These are phyloP conservation scores for Macrocystidia cucumis DNA, from an alignment of 1,284 basidiomycete genomes.

Conservation along the genomic window DNA sequence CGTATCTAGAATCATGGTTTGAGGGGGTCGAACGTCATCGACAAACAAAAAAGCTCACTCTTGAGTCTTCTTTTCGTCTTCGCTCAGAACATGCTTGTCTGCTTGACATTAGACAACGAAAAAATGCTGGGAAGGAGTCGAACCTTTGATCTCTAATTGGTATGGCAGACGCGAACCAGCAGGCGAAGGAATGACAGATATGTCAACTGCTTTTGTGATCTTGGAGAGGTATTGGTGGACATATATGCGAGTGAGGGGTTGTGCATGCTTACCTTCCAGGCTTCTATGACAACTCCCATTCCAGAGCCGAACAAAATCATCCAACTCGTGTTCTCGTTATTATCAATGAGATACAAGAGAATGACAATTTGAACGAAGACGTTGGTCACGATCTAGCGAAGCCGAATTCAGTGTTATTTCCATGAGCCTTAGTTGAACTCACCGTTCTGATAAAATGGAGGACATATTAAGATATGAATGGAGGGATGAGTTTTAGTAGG, in stretches of 20 bases:
- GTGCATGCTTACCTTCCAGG: constrained; percentile 70
- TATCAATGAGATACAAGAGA: constrained; percentile 90
- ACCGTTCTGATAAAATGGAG: constrained; percentile 2
- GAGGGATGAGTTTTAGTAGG: too few relatives aligned
- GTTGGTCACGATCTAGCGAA: constrained; percentile 77
- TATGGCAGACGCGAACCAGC: constrained; percentile 72
- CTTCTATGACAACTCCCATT: constrained; percentile 86
- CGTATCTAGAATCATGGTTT: constrained; percentile 45
- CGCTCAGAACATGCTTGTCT: constrained; percentile 91
- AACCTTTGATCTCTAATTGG: constrained; percentile 74
- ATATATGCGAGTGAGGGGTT: constrained; percentile 8
- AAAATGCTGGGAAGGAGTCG: constrained; percentile 11
- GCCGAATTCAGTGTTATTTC: constrained; percentile 16
- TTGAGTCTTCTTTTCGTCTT: constrained; percentile 97
- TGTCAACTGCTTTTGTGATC: constrained; percentile 87
- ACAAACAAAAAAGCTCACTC: constrained; percentile 49
- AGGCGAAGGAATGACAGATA: constrained; percentile 54
- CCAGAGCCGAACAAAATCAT: constrained; percentile 92
- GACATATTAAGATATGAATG: too few relatives aligned
- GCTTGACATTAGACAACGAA: constrained; percentile 9
- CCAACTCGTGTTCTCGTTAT: constrained; percentile 91
- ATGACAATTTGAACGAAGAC: constrained; percentile 88
- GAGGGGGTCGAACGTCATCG: constrained; percentile 12
- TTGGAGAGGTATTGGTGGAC: constrained; percentile 20
- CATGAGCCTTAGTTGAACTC: not conserved